Conservation (phyloP, 108 stramenopile genomes). For the Schizochytrium sp. region DNA sequence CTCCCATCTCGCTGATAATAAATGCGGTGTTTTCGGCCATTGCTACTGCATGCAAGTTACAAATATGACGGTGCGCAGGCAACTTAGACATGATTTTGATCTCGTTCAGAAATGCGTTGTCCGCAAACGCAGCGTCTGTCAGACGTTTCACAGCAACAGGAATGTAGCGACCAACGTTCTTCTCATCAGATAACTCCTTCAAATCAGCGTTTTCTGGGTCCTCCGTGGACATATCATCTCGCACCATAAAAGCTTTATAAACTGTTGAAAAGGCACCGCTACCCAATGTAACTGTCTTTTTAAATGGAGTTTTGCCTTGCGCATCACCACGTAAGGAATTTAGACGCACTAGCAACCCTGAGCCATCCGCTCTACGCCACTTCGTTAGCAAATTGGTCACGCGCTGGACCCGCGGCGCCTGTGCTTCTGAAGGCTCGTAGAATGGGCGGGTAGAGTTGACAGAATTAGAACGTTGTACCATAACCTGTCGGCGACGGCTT, state of each 20-base stretch:
- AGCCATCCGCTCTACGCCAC: slow-evolving; percentile 31
- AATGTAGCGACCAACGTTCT: not conserved
- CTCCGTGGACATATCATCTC: not conserved
- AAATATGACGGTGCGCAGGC: slow-evolving; percentile 39
- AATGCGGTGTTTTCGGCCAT: slow-evolving; percentile 50
- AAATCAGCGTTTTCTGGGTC: slow-evolving; percentile 19
- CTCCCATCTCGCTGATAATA: slow-evolving; percentile 45
- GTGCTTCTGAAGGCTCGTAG: slow-evolving; percentile 39
- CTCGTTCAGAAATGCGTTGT: slow-evolving; percentile 35
- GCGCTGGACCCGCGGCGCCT: slow-evolving; percentile 28
- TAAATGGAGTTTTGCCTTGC: not conserved
- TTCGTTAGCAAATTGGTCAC: not conserved
- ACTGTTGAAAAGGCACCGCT: slow-evolving; percentile 55
- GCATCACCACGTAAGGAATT: not conserved
- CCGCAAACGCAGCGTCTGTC: slow-evolving; percentile 46
- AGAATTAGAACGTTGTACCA: not conserved
- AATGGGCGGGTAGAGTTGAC: slow-evolving; percentile 17
- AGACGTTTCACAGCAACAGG: slow-evolving; percentile 52
- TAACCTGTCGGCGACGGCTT: not conserved
- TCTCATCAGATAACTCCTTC: not conserved
- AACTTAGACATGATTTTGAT: slow-evolving; percentile 57
- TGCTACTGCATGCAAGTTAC: slow-evolving; percentile 15
- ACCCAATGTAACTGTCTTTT: not conserved
- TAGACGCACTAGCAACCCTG: not conserved
- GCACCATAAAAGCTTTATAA: not conserved